Base-by-base conservation (phyloP, 2,329 filamentous ascomycete genomes). In the Xylariaceae sp. region DNA sequence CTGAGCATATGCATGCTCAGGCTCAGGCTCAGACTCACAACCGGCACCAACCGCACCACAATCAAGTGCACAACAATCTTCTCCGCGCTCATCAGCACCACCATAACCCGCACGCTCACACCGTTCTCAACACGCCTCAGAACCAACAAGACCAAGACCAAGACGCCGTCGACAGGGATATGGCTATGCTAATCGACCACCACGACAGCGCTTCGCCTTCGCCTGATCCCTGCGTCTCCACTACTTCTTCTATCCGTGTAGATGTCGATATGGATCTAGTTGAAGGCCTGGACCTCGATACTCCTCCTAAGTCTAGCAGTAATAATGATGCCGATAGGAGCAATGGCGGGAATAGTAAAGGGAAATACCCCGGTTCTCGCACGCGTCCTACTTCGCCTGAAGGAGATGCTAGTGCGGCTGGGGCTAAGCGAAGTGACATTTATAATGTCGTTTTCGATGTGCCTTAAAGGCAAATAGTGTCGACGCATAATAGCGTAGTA, bases 161-260 rank as follows among this genome's bases (percentile, higher is more conserved):
- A 11, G 51, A 55, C 37, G 61, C 61, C n/a, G 58, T 60, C 9
- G 67, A 68, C 49, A 61, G 64, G 32, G 66, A 68, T 54, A 52
- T 69, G 29, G 67, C 65, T 48, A 68, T 70, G 67, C 55, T 70
- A 2, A 63, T 70, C 32, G 62, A 65, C 48, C 64, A 67, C 34
- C 55, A 58, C 35, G 59, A 56, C 42, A 57, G 57, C 47, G 45
- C 51, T 34, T 46, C 51, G 12, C 49, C 55, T 1, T 47, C 48
- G 1, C 44, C 53, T 1, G 40, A 35, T 31, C 42, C 48, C 34
- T 41, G 47, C 45, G 19, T 39, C 31, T 43, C 57, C 3, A 37
- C 54, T 2, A 6, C 29, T 6, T 46, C 54, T 3, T 49, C 53
- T 19, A 29, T 42, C 8, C 48, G 46, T 44, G 19, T 19, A 19